Evolutionary conservation across 305 asterid species (phyloP).

Genomic region (Fraxinus platypoda): DNA sequence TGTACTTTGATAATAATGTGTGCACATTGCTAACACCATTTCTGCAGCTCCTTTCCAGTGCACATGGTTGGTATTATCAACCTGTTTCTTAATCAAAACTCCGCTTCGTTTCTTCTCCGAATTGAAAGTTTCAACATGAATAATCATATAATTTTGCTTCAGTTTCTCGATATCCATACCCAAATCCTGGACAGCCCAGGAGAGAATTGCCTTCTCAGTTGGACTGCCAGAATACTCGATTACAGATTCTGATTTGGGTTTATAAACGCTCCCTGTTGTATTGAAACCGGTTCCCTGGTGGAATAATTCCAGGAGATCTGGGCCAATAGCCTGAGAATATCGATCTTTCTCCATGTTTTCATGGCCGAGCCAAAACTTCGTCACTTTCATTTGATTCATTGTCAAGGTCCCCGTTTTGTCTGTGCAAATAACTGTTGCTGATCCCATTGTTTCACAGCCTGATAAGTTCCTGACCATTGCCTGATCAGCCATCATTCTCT

Average conservation of each 20-base stretch:
- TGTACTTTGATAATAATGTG: slow-evolving; percentile 3
- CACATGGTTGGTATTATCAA: background rate
- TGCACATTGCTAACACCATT: slow-evolving; percentile 44
- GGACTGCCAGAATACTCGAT: slow-evolving; percentile 39
- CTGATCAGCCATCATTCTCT: slow-evolving; percentile 59
- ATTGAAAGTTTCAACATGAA: slow-evolving; percentile 43
- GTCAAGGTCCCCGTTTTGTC: slow-evolving; percentile 58
- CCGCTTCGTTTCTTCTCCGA: slow-evolving; percentile 45
- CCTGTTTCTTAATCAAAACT: slow-evolving; percentile 25
- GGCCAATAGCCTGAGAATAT: slow-evolving; percentile 10
- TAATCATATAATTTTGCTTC: slow-evolving; percentile 30
- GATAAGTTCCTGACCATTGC: slow-evolving; percentile 68
- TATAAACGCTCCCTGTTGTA: slow-evolving; percentile 40
- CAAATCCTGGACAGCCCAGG: slow-evolving; percentile 43
- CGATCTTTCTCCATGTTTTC: slow-evolving; percentile 23
- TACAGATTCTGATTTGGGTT: slow-evolving; percentile 30
- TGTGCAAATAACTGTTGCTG: slow-evolving; percentile 58
- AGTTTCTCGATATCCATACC: slow-evolving; percentile 37
- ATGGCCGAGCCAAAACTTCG: slow-evolving; percentile 37
- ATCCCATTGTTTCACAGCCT: slow-evolving; percentile 63
- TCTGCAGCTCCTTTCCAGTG: slow-evolving; percentile 58
- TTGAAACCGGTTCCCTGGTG: slow-evolving; percentile 41
- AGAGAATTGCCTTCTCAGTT: slow-evolving; percentile 44
- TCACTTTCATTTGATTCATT: slow-evolving; percentile 48
- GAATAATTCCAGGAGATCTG: slow-evolving; percentile 26